Conservation (phyloP, 2,329 filamentous ascomycete species). For the Epichloe elymi region DNA sequence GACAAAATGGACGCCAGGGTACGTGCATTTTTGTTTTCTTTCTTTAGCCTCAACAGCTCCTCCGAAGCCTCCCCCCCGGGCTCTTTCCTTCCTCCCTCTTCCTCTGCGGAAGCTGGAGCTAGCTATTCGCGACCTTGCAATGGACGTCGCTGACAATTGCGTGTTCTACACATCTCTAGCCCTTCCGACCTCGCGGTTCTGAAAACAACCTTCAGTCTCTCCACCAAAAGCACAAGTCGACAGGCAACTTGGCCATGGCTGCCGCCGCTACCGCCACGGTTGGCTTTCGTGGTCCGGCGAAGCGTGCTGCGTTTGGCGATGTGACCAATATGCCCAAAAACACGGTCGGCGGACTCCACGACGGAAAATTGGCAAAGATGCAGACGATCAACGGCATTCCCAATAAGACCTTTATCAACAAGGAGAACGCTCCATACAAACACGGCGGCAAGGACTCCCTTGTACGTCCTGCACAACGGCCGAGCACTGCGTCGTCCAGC, state of each 20-base stretch:
- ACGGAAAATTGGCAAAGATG: slow-evolving; percentile 24
- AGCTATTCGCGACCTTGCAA: too few relatives aligned
- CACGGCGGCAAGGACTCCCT: slow-evolving; percentile 21
- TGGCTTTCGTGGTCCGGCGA: slow-evolving; percentile 36
- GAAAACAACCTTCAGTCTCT: slow-evolving; percentile 41
- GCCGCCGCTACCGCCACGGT: slow-evolving; percentile 9
- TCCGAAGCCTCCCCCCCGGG: too few relatives aligned
- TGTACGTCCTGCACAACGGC: slow-evolving; percentile 24
- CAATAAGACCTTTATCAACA: slow-evolving; percentile 19
- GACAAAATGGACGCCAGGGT: slow-evolving; percentile 6
- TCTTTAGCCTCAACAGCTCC: not conserved
- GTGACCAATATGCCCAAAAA: slow-evolving; percentile 55
- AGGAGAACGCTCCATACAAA: slow-evolving; percentile 28
- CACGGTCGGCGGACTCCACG: slow-evolving; percentile 16
- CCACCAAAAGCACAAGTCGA: slow-evolving; percentile 75
- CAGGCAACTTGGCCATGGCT: slow-evolving; percentile 37
- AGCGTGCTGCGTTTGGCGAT: slow-evolving; percentile 71
- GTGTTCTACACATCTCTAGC: slow-evolving; percentile 14
- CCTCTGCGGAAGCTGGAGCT: not conserved
- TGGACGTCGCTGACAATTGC: not conserved
- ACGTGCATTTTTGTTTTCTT: not conserved
- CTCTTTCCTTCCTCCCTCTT: not conserved
- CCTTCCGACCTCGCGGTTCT: slow-evolving; percentile 33
- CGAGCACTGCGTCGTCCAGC: slow-evolving; percentile 2
- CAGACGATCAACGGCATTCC: slow-evolving; percentile 13